Evolutionary conservation across 78 protist genomes (phyloP), one percentile per base, ranked within the genome.

Genomic region (Tieghemostelium lacteum): DNA sequence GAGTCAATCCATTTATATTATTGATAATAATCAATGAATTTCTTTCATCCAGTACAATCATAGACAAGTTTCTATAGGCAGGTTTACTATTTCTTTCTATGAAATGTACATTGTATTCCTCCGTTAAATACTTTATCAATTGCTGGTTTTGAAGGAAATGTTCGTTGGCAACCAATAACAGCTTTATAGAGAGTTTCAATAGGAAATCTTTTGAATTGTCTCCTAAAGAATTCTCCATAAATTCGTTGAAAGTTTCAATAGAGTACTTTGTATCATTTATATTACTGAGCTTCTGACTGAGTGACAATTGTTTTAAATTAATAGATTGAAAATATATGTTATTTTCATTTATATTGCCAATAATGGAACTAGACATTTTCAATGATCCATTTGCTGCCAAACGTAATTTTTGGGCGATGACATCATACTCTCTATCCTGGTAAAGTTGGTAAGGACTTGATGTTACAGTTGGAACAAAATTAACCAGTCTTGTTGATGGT

Each of bases 31-130:
- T 10, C 12, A 83, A 17, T 34, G 75, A 66, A 58, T 83, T 66
- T 31, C 61, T 40, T 58, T 83, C 91, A 45, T 83, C 91, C 16
- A 83, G 28, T 28, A 83, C 24, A n/a, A 69, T 39, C n/a, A 55
- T 57, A 8, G 33, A 40, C 39, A 69, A 5, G 40, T 60, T 16
- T 2, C 29, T 45, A 22, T 69, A 39, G n/a, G 71, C 8, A n/a
- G n/a, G n/a, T n/a, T n/a, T n/a, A n/a, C n/a, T n/a, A n/a, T n/a
- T n/a, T 83, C 91, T 50, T 57, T 83, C 91, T 20, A 69, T 29
- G 3, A 69, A 54, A 31, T 7, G 19, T 12, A 83, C 58, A 42
- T 83, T 83, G 61, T 37, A 69, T 12, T 78, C 75, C 8, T 64
- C 62, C 2, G 36, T 37, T n/a, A 78, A 62, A 54, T n/a, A 24